Base-by-base conservation (phyloP, 495 filamentous ascomycete genomes). In the Lichina pygmaea region DNA sequence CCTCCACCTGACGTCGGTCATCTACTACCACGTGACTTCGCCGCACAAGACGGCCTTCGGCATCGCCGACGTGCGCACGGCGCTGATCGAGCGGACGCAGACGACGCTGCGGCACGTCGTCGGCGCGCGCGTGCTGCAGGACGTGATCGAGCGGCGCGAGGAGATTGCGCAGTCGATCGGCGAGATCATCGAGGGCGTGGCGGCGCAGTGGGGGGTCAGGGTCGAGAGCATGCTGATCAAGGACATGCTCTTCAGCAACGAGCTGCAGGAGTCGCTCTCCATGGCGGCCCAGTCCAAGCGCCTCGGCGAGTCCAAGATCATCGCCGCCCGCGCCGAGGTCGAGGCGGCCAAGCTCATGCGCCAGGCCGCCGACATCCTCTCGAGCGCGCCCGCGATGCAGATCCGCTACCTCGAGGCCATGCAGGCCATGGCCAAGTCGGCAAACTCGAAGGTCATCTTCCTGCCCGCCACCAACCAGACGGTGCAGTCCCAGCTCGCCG, bases 221-320 rank as follows among this genome's bases (percentile, higher is more conserved):
- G 89, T 99, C 47, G 91, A 95, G 68, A 81, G 75, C 54, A 99
- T 99, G 91, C 72, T 99, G 47, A 83, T 99, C 70, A 99, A 99
- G 62, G 89, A 99, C 60, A 92, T 99, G 58, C 82, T 94, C 58
- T 99, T 99, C 75, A 80, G 72, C 67, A 71, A 77, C 55, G 89
- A 95, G 48, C 73, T 99, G 33, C 89, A 99, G 60, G 89, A 94
- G 49, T 89, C 81, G n/a, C 71, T 99, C 46, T 89, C 81, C 57
- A 99, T 99, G 89, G 89, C 89, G n/a, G 89, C 89, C n/a, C 85
- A 97, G 68, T 78, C 73, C 64, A 95, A 95, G 77, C 77, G 89
- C 45, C 93, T 94, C 51, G 89, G 91, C 61, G 89, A 97, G 64
- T 81, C 76, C 63, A 97, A 97, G 69, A 85, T 95, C 58, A 95